Evolutionary conservation across 495 filamentous ascomycete genomes (phyloP).

Genomic region (Penicillium dipodomyicola): DNA sequence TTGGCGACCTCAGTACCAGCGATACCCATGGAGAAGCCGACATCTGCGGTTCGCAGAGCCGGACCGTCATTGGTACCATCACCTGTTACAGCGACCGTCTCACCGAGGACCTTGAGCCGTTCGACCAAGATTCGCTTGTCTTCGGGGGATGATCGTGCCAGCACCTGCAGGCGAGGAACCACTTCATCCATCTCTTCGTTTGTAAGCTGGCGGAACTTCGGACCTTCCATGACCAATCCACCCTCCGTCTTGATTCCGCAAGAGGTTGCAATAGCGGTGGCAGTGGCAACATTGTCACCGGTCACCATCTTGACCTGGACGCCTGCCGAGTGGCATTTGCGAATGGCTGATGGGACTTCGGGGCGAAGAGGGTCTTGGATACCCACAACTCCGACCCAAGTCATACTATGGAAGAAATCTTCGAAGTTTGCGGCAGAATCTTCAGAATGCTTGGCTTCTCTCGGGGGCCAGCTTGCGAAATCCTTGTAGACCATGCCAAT

Average conservation of each 20-base stretch:
- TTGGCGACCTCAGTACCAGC: conserved; percentile 91
- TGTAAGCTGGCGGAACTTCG: conserved; percentile 74
- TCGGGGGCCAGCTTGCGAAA: conserved; percentile 60
- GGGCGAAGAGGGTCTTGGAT: conserved; percentile 68
- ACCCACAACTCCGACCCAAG: conserved; percentile 60
- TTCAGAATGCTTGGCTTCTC: conserved; percentile 38
- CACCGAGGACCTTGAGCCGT: conserved; percentile 68
- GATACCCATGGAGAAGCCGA: conserved; percentile 92
- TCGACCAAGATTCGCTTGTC: conserved; percentile 81
- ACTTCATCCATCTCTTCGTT: conserved; percentile 67
- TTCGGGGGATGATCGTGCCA: conserved; percentile 83
- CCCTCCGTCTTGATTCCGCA: conserved; percentile 78
- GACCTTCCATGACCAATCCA: conserved; percentile 79
- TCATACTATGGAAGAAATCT: conserved; percentile 57
- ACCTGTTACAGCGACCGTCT: conserved; percentile 84
- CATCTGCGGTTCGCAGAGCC: conserved; percentile 79
- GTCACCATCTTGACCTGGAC: conserved; percentile 90
- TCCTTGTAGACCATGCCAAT: conserved; percentile 65
- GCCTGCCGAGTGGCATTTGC: conserved; percentile 70
- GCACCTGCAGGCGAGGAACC: conserved; percentile 74
- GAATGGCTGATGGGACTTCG: conserved; percentile 74
- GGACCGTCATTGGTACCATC: conserved; percentile 91
- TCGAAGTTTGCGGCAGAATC: conserved; percentile 57
- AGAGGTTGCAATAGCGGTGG: conserved; percentile 75
- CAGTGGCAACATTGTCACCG: conserved; percentile 78